Percentiles rank a stretch among this genome's conserved stretches.
These are phyloP conservation scores for Talaromyces liani DNA, from an alignment of 495 filamentous ascomycete genomes.

Conservation along the genomic window DNA sequence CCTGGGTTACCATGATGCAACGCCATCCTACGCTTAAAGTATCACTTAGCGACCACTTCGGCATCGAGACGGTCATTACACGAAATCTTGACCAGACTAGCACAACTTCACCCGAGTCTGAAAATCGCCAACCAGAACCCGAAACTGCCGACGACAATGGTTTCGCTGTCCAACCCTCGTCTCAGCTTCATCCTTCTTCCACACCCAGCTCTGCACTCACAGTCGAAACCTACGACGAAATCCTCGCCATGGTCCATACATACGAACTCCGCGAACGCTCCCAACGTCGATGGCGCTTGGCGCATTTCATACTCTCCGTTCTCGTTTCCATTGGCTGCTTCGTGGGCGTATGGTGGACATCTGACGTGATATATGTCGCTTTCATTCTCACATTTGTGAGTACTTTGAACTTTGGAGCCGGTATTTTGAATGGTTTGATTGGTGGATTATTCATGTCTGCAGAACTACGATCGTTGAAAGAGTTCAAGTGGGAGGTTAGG, in stretches of 20 bases:
- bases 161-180: slow-evolving; percentile 16
- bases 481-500: slow-evolving; percentile 90
- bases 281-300: slow-evolving; percentile 62
- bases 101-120: not conserved
- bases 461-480: slow-evolving; percentile 77
- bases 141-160: slow-evolving; percentile 4
- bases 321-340: slow-evolving; percentile 62
- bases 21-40: slow-evolving; percentile 75
- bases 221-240: slow-evolving; percentile 58
- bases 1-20: slow-evolving; percentile 71
- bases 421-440: slow-evolving; percentile 76
- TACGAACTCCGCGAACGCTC: slow-evolving; percentile 61
- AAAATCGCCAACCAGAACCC: not conserved
- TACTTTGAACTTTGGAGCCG: slow-evolving; percentile 65
- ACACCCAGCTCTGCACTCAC: slow-evolving; percentile 33
- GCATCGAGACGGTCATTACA: slow-evolving; percentile 48
- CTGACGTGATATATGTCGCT: slow-evolving; percentile 58
- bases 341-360: slow-evolving; percentile 78
- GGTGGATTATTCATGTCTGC: slow-evolving; percentile 77
- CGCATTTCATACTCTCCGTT: slow-evolving; percentile 64
- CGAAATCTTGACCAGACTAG: slow-evolving; percentile 11
- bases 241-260: slow-evolving; percentile 55
- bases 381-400: slow-evolving; percentile 77
- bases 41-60: slow-evolving; percentile 90
- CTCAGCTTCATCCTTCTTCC: slow-evolving; percentile 9